Evolutionary conservation across 768 basidiomycete species (phyloP).

Genomic region (Lentinula guzmanii): DNA sequence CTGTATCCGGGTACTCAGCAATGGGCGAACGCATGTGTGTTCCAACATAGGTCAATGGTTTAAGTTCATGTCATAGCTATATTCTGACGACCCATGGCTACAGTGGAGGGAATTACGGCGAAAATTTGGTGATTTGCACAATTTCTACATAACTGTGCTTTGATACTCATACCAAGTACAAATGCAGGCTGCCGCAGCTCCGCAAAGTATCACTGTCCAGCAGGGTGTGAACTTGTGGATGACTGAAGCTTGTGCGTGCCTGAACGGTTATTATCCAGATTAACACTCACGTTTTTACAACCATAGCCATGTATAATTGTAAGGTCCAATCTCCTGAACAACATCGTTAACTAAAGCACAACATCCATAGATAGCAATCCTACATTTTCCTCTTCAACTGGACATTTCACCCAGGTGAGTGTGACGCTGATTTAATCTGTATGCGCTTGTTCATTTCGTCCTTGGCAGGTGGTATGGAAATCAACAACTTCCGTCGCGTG

Average conservation of each 20-base stretch:
- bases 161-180: too few relatives aligned
- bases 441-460: not conserved
- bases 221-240: constrained; percentile 20
- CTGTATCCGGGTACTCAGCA: constrained; percentile 14
- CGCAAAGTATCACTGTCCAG: constrained; percentile 11
- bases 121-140: constrained; percentile 24
- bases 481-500: constrained; percentile 42
- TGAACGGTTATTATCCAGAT: not conserved
- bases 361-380: constrained; percentile 18
- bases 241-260: constrained; percentile 20
- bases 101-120: constrained; percentile 18
- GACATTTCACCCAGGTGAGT: constrained; percentile 25
- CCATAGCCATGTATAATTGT: not conserved
- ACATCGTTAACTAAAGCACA: not conserved
- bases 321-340: not conserved
- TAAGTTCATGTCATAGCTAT: too few relatives aligned
- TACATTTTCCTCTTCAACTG: constrained; percentile 18
- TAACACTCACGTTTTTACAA: too few relatives aligned
- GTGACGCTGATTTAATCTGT: not conserved
- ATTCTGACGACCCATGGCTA: too few relatives aligned
- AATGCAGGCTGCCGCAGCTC: constrained; percentile 14
- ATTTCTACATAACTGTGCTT: too few relatives aligned
- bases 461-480: constrained; percentile 47
- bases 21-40: constrained; percentile 19
- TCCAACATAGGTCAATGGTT: constrained; percentile 16